Base-by-base conservation (phyloP, 2,329 filamentous ascomycete species). In the Claviceps quebecensis region DNA sequence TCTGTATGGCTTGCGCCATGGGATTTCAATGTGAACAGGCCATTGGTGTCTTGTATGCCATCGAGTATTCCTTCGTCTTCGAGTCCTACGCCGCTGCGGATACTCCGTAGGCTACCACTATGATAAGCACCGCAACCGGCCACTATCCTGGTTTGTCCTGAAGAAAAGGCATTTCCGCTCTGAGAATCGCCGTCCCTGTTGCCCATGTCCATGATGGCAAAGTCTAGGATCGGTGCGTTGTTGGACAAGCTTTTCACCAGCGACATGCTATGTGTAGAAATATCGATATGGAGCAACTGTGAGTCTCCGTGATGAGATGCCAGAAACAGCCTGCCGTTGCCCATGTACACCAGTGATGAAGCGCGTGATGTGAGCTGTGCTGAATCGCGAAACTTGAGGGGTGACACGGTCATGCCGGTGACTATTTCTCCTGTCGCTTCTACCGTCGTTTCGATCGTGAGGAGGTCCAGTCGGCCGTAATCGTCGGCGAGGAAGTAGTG, bases 131-230 rank as follows among this genome's bases (percentile, higher is more conserved):
- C 93, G 51, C 90, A 96, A 0, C 89, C 91, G 2, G 91, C 90
- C 11, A 98, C 88, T 54, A 98, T 86, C 40, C 90, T 80, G 45
- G 93, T 90, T 67, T 98, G 91, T 0, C 93, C 93, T 0, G 91
- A 95, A 0, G 90, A 95, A 61, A 95, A 98, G 55, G 93, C 87
- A 60, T 93, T 94, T 3, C 84, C 85, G 17, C 73, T 67, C 53
- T 87, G 83, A 8, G 76, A 80, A 56, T 93, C 85, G 22, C 84
- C 84, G 54, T 87, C 83, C 52, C 87, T 77, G 58, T 88, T 90
- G 0, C 90, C 91, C 75, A 97, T 86, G 61, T 97, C 93, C 88
- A 97, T 95, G 16, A 98, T 81, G 1, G 86, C 84, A 59, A 98
- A 96, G 63, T 98, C 93, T 40, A 97, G 70, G 43, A 98, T 86